Percentiles rank a stretch among this genome's conserved stretches.
Evolutionary conservation across 2,329 filamentous ascomycete species (phyloP).

Genomic region (Chaetomiaceae sp.): DNA sequence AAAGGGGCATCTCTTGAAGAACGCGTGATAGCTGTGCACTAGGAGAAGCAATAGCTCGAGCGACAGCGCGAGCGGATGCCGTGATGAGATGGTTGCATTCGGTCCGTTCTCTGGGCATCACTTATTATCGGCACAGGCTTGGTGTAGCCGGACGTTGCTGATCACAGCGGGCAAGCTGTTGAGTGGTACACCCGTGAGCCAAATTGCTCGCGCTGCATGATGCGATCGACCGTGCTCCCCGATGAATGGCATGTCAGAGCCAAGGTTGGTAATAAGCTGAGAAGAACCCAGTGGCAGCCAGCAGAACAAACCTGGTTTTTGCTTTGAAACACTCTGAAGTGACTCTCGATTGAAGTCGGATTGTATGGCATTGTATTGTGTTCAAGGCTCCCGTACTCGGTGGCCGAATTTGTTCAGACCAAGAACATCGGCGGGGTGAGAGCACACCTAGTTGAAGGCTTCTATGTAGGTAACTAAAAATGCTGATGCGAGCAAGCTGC

Average conservation of each 20-base stretch:
- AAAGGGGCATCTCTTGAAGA: background rate
- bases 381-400: no score
- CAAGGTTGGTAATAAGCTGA: no score
- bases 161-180: background rate
- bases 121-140: slow-evolving; percentile 5
- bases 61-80: background rate
- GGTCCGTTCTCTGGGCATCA: slow-evolving; percentile 9
- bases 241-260: slow-evolving; percentile 1
- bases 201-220: slow-evolving; percentile 1
- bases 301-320: no score
- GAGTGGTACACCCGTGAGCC: background rate
- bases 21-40: background rate
- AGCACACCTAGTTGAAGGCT: no score
- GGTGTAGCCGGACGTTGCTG: slow-evolving; percentile 3
- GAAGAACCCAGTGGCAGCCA: no score
- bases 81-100: background rate
- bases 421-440: no score
- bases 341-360: no score
- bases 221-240: slow-evolving; percentile 4
- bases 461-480: no score
- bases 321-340: no score
- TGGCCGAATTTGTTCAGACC: no score
- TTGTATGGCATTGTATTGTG: no score
- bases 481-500: no score
- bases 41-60: background rate